Evolutionary conservation across 2,329 filamentous ascomycete genomes (phyloP).

Genomic region (Venturiaceae sp.): DNA sequence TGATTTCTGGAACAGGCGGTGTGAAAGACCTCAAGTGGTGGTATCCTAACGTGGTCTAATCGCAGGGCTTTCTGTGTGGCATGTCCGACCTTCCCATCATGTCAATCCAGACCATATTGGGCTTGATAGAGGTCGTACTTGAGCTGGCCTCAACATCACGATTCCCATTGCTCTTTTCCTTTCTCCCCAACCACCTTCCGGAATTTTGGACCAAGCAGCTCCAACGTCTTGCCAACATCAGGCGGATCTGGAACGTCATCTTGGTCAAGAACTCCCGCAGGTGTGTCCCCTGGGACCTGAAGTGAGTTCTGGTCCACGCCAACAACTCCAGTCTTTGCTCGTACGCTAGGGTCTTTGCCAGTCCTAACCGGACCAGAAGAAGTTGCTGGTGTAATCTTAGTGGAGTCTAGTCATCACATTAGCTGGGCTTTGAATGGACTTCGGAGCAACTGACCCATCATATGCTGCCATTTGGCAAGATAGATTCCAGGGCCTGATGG

Average conservation of each 20-base stretch:
- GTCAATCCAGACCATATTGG: no score
- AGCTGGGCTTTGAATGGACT: background rate
- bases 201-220: conserved; percentile 21
- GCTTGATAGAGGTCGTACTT: background rate
- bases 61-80: background rate
- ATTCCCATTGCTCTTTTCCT: conserved; percentile 5
- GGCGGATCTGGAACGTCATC: conserved; percentile 21
- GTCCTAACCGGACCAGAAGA: conserved; percentile 42
- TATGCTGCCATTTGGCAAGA: conserved; percentile 59
- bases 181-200: conserved; percentile 18
- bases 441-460: background rate
- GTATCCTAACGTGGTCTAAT: background rate
- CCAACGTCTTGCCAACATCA: conserved; percentile 18
- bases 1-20: no score
- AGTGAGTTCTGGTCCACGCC: conserved; percentile 20
- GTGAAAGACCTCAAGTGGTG: background rate
- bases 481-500: conserved; percentile 59
- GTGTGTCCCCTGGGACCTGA: background rate
- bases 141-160: background rate
- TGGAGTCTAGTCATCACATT: conserved; percentile 50
- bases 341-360: conserved; percentile 13
- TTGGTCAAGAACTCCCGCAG: conserved; percentile 11
- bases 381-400: conserved; percentile 53
- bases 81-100: background rate
- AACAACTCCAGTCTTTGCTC: conserved; percentile 16